Conservation (phyloP, 768 basidiomycete genomes). For the Suillus subluteus region DNA sequence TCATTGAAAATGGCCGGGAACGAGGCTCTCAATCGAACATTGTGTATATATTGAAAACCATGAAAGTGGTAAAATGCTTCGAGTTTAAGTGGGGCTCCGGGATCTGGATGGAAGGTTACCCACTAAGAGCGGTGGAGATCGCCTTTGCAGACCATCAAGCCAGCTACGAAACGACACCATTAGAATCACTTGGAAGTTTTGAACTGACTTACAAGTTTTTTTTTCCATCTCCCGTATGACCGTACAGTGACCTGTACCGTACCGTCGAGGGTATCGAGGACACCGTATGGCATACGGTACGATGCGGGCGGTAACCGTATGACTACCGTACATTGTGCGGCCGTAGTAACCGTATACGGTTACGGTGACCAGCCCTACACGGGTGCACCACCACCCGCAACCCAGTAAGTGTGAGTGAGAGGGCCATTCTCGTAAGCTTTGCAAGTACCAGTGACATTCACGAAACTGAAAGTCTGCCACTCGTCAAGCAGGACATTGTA, state of each 20-base stretch:
- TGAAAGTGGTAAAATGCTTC: neutral
- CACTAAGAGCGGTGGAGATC: slow-evolving; percentile 49
- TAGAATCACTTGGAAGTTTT: neutral
- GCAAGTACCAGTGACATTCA: slow-evolving; percentile 63
- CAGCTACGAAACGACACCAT: slow-evolving; percentile 42
- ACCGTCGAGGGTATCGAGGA: too few relatives aligned
- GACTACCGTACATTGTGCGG: too few relatives aligned
- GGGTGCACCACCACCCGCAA: slow-evolving; percentile 60
- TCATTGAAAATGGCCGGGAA: neutral
- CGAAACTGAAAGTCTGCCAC: slow-evolving; percentile 54
- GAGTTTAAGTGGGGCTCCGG: slow-evolving; percentile 1
- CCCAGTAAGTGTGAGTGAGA: slow-evolving; percentile 51
- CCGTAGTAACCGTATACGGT: too few relatives aligned
- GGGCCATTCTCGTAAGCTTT: slow-evolving; percentile 63
- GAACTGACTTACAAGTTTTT: slow-evolving; percentile 58
- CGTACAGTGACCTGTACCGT: too few relatives aligned
- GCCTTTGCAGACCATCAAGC: slow-evolving; percentile 58
- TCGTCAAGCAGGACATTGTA: slow-evolving; percentile 62
- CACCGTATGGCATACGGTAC: too few relatives aligned
- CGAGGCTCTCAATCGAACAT: neutral
- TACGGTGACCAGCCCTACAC: slow-evolving; percentile 46
- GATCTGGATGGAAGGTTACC: slow-evolving; percentile 26
- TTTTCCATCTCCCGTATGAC: too few relatives aligned
- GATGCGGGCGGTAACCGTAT: too few relatives aligned
- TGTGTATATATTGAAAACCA: neutral